Conservation (phyloP, 2,329 filamentous ascomycete species). For the Pseudocercospora cruenta region DNA sequence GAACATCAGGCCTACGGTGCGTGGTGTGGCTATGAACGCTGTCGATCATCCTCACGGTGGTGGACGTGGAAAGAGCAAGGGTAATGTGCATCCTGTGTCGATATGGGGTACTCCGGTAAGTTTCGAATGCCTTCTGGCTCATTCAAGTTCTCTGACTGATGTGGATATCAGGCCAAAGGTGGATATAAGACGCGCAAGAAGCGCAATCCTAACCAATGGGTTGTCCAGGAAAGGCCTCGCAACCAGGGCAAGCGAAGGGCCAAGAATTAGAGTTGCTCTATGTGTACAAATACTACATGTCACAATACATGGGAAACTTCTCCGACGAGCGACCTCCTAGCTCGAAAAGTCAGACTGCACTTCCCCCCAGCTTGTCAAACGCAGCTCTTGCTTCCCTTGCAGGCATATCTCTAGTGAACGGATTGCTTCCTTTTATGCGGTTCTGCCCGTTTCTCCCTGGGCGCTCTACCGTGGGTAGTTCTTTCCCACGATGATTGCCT, state of each 20-base stretch:
- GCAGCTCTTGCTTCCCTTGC: not conserved
- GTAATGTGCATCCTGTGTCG: constrained; percentile 91
- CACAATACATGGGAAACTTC: not conserved
- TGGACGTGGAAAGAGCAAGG: constrained; percentile 99
- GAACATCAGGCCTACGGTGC: constrained; percentile 90
- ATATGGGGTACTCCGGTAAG: constrained; percentile 95
- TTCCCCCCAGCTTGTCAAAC: not conserved
- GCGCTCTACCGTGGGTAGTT: not conserved
- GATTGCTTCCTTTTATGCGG: not conserved
- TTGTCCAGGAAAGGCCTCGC: constrained; percentile 79
- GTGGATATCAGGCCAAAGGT: constrained; percentile 65
- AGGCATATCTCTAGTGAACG: not conserved
- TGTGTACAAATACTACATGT: not conserved
- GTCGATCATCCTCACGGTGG: constrained; percentile 97
- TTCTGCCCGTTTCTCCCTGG: not conserved
- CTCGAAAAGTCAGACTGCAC: not conserved
- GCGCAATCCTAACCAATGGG: constrained; percentile 87
- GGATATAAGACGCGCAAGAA: constrained; percentile 91
- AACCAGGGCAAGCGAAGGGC: constrained; percentile 86
- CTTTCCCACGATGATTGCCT: not conserved
- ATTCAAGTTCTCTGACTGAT: constrained; percentile 24
- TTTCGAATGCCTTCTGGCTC: constrained; percentile 33
- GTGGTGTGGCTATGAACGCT: constrained; percentile 99
- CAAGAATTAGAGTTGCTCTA: constrained; percentile 30
- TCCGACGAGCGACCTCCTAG: not conserved